These are phyloP conservation scores for Vitis vinifera DNA, from an alignment of 164 flowering plant species.

Conservation along the genomic window DNA sequence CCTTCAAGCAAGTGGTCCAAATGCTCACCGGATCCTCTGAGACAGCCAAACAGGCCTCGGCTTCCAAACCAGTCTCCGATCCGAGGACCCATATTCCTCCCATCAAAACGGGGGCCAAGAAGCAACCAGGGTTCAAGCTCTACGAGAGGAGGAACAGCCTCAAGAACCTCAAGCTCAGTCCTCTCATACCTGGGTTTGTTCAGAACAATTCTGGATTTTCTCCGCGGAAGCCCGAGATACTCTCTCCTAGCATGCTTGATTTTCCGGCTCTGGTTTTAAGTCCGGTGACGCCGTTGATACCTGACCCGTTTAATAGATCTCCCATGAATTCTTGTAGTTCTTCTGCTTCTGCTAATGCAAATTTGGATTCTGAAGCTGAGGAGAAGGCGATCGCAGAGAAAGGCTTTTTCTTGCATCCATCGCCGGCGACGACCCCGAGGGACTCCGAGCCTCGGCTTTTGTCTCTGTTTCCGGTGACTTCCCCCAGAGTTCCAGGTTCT, in stretches of 20 bases:
- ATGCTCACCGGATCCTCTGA: slow-evolving; percentile 72
- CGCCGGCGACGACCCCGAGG: slow-evolving; percentile 58
- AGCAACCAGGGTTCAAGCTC: slow-evolving; percentile 49
- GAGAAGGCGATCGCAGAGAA: slow-evolving; percentile 57
- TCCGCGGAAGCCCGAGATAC: slow-evolving; percentile 49
- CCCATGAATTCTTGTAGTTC: not conserved
- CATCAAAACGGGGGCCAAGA: slow-evolving; percentile 38
- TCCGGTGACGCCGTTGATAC: slow-evolving; percentile 69
- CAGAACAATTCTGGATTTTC: slow-evolving; percentile 30
- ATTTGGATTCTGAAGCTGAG: slow-evolving; percentile 36
- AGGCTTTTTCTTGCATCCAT: slow-evolving; percentile 61
- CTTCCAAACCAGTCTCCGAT: slow-evolving; percentile 2
- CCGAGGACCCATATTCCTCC: slow-evolving; percentile 48
- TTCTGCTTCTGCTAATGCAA: not conserved
- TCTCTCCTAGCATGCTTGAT: slow-evolving; percentile 64
- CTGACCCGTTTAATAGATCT: slow-evolving; percentile 61
- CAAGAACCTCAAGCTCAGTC: slow-evolving; percentile 58
- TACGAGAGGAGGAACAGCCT: slow-evolving; percentile 63
- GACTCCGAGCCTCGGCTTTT: slow-evolving; percentile 55
- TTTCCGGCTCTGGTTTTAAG: slow-evolving; percentile 62
- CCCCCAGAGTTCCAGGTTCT: slow-evolving; percentile 56
- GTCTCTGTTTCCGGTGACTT: slow-evolving; percentile 61
- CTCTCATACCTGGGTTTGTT: slow-evolving; percentile 39
- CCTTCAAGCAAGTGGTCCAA: slow-evolving; percentile 78
- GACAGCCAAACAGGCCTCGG: slow-evolving; percentile 37